A percentile compares a stretch with the other conserved stretches of the same genome.
Conservation (phyloP, 768 basidiomycete genomes). For the Boletus subcaerulescens region DNA sequence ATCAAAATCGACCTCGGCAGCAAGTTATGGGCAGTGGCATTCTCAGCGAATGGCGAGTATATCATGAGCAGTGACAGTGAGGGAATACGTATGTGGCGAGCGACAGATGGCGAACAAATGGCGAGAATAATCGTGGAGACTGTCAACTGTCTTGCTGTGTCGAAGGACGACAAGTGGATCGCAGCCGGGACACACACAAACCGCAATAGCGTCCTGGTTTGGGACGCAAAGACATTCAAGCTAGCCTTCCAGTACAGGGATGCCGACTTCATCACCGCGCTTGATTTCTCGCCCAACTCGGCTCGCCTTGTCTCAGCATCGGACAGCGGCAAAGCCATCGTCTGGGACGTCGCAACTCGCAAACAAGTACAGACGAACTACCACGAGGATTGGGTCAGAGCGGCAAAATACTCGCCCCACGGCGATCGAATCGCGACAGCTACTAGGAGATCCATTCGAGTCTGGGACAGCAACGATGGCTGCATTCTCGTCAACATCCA, state of each 20-base stretch:
- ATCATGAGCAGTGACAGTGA: background rate
- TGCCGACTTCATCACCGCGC: too few relatives aligned
- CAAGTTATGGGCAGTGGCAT: background rate
- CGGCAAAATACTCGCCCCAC: background rate
- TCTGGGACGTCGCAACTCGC: background rate
- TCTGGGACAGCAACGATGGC: background rate
- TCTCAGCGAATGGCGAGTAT: background rate
- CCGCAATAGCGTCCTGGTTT: rapidly evolving
- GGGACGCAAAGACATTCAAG: background rate
- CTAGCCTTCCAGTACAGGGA: background rate
- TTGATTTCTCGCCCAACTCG: background rate
- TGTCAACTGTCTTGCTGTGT: background rate
- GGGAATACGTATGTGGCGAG: background rate
- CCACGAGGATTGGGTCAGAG: background rate
- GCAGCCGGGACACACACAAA: background rate
- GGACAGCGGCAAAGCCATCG: too few relatives aligned
- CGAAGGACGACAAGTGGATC: background rate
- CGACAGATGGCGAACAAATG: background rate
- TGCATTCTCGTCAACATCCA: background rate
- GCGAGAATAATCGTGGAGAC: too few relatives aligned
- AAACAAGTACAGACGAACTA: background rate
- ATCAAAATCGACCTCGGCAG: background rate
- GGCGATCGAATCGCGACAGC: background rate
- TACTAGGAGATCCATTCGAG: background rate
- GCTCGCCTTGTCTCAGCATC: background rate